Percentiles rank a stretch among this genome's conserved stretches.
phyloP scores from a whole-genome alignment of 2,329 filamentous ascomycete genomes.

The Coniochaeta sp. region DNA sequence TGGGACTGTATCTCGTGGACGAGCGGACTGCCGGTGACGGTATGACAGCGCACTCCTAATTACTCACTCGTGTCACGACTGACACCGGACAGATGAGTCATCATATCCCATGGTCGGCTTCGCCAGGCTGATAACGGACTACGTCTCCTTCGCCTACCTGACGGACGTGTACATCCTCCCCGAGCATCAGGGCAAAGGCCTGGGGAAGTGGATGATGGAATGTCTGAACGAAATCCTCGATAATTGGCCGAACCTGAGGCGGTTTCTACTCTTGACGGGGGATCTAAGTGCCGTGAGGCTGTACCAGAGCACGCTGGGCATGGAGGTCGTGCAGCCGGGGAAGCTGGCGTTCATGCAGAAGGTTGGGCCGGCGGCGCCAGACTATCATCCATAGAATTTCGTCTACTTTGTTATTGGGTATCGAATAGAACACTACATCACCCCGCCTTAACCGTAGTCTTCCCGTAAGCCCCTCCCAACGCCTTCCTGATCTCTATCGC shows the following conservation, averaged over 20 bases:
- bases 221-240: constrained; percentile 50
- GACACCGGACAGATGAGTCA: not conserved
- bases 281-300: constrained; percentile 26
- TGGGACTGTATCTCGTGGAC: constrained; percentile 43
- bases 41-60: constrained; percentile 11
- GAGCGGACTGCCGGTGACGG: constrained; percentile 22
- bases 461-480: constrained; percentile 70
- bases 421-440: too few species aligned
- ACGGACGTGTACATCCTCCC: constrained; percentile 62
- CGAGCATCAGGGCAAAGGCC: constrained; percentile 51
- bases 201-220: constrained; percentile 59
- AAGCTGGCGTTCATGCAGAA: constrained; percentile 22
- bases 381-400: not conserved
- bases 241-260: constrained; percentile 52
- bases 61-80: constrained; percentile 4
- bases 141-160: constrained; percentile 60
- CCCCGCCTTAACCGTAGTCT: constrained; percentile 48
- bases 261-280: constrained; percentile 47
- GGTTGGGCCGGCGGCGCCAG: constrained; percentile 3
- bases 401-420: too few species aligned
- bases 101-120: constrained; percentile 39
- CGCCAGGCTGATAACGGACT: constrained; percentile 61
- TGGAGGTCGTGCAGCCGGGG: constrained; percentile 29
- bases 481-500: constrained; percentile 78
- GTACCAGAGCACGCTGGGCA: constrained; percentile 41